Conservation (phyloP, 2,329 filamentous ascomycete species). For the Aspergillus spinulosporus region DNA sequence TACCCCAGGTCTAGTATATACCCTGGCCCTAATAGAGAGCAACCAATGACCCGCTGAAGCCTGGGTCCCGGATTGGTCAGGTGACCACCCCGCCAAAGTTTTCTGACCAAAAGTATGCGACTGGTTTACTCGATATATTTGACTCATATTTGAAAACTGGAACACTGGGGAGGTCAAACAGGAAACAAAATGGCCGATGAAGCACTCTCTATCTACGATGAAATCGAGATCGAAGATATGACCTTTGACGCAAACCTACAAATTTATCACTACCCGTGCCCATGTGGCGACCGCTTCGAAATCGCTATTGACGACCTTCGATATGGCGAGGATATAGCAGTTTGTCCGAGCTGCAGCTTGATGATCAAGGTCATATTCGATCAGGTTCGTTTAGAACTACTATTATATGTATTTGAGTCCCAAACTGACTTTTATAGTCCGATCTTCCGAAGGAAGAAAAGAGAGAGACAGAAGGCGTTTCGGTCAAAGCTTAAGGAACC, state of each 20-base stretch:
- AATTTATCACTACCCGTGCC: conserved; percentile 94
- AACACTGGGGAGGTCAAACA: neutral
- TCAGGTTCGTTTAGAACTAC: conserved; percentile 36
- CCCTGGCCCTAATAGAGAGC: neutral
- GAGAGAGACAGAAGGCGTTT: conserved; percentile 32
- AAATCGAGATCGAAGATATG: conserved; percentile 99
- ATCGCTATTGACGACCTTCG: conserved; percentile 80
- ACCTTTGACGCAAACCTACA: conserved; percentile 78
- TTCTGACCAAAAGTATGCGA: conserved; percentile 18
- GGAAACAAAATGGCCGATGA: conserved; percentile 59
- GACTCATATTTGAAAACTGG: neutral
- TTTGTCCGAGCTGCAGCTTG: conserved; percentile 94
- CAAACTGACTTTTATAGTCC: conserved; percentile 38
- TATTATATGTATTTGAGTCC: conserved; percentile 14
- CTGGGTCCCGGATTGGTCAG: conserved; percentile 26
- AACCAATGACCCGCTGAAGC: conserved; percentile 1
- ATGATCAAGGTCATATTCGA: conserved; percentile 97
- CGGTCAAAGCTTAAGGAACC: conserved; percentile 41
- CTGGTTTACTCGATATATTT: neutral
- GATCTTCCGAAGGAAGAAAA: conserved; percentile 53
- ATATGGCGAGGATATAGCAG: conserved; percentile 90
- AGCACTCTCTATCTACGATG: conserved; percentile 81
- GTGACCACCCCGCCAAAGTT: conserved; percentile 30
- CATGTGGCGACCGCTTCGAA: conserved; percentile 95
- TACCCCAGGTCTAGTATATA: neutral